Percentiles rank a stretch among this genome's conserved stretches.
These are phyloP conservation scores for Sonneratia alba DNA, from an alignment of 345 rosid genomes.

Conservation along the genomic window DNA sequence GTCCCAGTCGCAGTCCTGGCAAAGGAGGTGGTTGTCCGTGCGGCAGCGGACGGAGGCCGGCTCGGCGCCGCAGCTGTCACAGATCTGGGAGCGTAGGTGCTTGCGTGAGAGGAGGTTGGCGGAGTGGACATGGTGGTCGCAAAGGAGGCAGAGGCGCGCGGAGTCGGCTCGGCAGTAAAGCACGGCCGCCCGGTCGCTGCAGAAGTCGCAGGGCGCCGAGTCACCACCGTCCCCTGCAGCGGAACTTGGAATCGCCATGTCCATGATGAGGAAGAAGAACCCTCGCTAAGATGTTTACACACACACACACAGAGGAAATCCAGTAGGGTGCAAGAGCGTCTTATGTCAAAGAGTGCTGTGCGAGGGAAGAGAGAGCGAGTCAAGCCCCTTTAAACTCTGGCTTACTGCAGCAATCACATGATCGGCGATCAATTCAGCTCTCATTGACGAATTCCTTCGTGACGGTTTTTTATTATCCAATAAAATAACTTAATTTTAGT, in stretches of 20 bases:
- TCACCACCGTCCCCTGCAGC: conserved; percentile 13
- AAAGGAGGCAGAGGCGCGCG: conserved; percentile 76
- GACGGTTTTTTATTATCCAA: no score
- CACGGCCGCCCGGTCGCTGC: conserved; percentile 56
- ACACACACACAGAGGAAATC: no score
- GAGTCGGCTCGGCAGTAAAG: conserved; percentile 77
- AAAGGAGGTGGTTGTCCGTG: conserved; percentile 21
- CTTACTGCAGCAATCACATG: no score
- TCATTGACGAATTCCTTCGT: no score
- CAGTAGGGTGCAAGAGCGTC: no score
- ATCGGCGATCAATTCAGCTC: no score
- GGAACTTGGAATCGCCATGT: conserved; percentile 28
- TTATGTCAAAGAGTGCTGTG: no score
- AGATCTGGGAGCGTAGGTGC: conserved; percentile 93
- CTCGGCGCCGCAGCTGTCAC: conserved; percentile 49
- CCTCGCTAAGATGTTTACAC: background rate
- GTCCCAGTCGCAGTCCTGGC: conserved; percentile 28
- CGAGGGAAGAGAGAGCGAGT: no score
- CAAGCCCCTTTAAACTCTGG: no score
- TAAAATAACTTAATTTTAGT: no score
- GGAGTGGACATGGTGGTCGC: conserved; percentile 89
- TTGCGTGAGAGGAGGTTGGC: conserved; percentile 74
- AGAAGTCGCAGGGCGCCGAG: conserved; percentile 54
- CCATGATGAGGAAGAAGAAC: background rate
- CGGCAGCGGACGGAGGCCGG: conserved; percentile 31